These are phyloP conservation scores for Chionographis japonica DNA, from an alignment of 106 monocot genomes.

Conservation along the genomic window DNA sequence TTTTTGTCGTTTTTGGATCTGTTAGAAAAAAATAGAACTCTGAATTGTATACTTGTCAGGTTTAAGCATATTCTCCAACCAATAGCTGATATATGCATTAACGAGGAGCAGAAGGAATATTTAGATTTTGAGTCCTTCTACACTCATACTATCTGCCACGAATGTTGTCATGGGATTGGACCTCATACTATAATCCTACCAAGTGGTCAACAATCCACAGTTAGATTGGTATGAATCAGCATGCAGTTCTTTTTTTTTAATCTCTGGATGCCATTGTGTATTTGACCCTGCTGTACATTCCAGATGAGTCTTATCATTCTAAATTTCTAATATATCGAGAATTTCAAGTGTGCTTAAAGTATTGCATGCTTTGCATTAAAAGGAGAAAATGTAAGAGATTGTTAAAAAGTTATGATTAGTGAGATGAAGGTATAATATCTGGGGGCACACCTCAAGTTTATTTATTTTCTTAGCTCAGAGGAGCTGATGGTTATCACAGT, in stretches of 20 bases:
- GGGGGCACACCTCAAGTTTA: no score
- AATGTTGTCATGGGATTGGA: constrained; percentile 99
- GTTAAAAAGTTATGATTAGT: no score
- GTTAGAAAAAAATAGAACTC: not conserved
- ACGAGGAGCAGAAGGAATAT: constrained; percentile 54
- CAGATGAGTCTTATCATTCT: no score
- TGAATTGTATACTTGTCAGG: constrained; percentile 31
- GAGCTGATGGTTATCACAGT: no score
- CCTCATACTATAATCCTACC: constrained; percentile 88
- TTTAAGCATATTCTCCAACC: constrained; percentile 92
- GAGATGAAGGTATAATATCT: no score
- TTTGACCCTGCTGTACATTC: not conserved
- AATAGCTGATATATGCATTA: constrained; percentile 85
- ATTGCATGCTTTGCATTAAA: no score
- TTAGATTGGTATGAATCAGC: constrained; percentile 58
- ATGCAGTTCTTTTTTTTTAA: not conserved
- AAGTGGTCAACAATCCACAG: constrained; percentile 84
- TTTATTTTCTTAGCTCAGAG: no score
- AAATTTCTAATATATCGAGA: no score
- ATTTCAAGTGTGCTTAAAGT: no score
- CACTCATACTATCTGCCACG: constrained; percentile 92
- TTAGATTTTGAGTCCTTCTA: constrained; percentile 94
- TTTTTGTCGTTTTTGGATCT: not conserved
- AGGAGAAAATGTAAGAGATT: no score
- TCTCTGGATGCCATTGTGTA: not conserved